phyloP scores from a whole-genome alignment of 345 rosid species.

The Gossypium rotundifolium region DNA sequence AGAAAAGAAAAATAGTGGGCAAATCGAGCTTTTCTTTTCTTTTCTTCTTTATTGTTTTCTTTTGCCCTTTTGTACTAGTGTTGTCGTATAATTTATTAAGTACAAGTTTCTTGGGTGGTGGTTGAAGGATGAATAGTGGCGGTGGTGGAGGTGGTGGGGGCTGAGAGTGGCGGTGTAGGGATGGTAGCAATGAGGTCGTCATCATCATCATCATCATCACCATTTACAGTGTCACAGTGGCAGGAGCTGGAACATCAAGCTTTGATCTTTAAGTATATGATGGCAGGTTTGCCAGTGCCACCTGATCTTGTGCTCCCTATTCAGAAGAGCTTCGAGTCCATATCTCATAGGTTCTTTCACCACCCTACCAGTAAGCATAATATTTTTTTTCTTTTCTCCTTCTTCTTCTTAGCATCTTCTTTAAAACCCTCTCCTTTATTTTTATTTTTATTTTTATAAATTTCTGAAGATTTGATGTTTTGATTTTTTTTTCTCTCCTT shows the following conservation, averaged over 20 bases:
- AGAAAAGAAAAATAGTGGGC: neutral
- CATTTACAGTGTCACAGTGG: slow-evolving; percentile 54
- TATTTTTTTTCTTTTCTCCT: neutral
- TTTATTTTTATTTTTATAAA: neutral
- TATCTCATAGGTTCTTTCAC: slow-evolving; percentile 43
- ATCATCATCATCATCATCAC: slow-evolving; percentile 36
- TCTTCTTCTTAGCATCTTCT: neutral
- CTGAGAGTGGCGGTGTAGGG: slow-evolving; percentile 19
- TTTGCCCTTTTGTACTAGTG: neutral
- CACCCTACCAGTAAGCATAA: slow-evolving; percentile 38
- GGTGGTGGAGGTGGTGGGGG: neutral
- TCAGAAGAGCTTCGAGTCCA: slow-evolving; percentile 44
- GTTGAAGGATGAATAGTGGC: slow-evolving; percentile 24
- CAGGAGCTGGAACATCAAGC: slow-evolving; percentile 61
- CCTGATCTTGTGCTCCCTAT: slow-evolving; percentile 50
- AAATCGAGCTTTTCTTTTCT: neutral
- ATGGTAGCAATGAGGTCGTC: slow-evolving; percentile 29
- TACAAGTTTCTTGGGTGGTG: slow-evolving; percentile 5
- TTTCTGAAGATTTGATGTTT: neutral
- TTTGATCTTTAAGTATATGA: slow-evolving; percentile 51
- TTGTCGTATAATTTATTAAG: neutral
- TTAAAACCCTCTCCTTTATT: neutral
- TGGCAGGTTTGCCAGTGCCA: slow-evolving; percentile 54
- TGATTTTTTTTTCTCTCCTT: neutral
- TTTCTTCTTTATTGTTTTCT: neutral